A percentile compares a stretch with the other conserved stretches of the same genome.
phyloP scores from a whole-genome alignment of 1,139 yeast species.

The Hansenula lynferdii region DNA sequence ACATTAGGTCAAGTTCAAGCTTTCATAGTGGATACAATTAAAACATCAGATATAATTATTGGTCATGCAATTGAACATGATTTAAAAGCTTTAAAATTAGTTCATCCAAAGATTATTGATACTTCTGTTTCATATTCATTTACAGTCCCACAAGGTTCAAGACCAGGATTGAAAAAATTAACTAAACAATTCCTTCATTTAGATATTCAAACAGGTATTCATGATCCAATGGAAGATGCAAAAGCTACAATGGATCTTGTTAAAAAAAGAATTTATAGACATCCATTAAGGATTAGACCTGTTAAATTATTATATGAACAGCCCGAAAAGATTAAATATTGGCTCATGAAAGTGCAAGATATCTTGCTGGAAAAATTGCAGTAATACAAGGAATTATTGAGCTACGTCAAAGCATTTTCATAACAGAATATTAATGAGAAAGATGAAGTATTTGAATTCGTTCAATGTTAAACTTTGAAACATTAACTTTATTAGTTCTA shows the following conservation, averaged over 20 bases:
- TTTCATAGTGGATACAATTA: neutral
- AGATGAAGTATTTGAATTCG: too few relatives aligned
- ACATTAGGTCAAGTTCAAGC: neutral
- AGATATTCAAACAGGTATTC: conserved; percentile 57
- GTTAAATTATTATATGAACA: conserved; percentile 25
- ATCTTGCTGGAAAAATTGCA: too few relatives aligned
- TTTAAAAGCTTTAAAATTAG: neutral
- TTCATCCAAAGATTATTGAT: neutral
- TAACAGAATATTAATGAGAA: too few relatives aligned
- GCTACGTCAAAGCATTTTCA: too few relatives aligned
- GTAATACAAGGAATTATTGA: too few relatives aligned
- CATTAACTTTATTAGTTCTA: too few relatives aligned
- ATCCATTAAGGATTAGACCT: conserved; percentile 35
- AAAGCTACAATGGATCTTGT: conserved; percentile 69
- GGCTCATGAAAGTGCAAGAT: too few relatives aligned
- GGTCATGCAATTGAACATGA: neutral
- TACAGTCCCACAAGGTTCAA: too few relatives aligned
- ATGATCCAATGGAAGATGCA: conserved; percentile 82
- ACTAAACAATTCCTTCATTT: conserved; percentile 47
- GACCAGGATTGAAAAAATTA: conserved; percentile 64
- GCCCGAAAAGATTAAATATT: conserved; percentile 23
- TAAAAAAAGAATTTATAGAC: conserved; percentile 56
- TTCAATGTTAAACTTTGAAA: too few relatives aligned
- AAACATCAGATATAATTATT: neutral
- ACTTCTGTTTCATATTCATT: too few relatives aligned